Evolutionary conservation across 805 yeast species (phyloP).

Genomic region (Candida dajiaensis): DNA sequence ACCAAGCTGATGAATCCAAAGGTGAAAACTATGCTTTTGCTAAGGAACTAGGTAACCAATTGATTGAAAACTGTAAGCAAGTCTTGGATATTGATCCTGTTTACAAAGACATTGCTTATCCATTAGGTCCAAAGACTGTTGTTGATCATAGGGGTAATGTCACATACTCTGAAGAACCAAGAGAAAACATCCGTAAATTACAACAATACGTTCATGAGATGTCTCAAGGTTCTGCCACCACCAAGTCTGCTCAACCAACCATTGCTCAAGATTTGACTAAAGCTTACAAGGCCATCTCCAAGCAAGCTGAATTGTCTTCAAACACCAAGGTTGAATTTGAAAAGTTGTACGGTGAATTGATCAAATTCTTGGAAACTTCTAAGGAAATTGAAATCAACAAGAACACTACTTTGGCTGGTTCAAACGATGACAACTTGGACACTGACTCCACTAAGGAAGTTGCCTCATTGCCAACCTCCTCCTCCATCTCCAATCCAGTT

Average conservation of each 20-base stretch:
- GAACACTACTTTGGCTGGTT: slow-evolving; percentile 50
- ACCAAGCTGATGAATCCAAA: slow-evolving; percentile 60
- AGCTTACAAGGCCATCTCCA: slow-evolving; percentile 75
- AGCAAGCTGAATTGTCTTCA: slow-evolving; percentile 56
- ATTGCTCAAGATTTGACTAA: slow-evolving; percentile 80
- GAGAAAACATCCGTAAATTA: slow-evolving; percentile 87
- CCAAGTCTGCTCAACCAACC: slow-evolving; percentile 64
- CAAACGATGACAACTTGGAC: slow-evolving; percentile 43
- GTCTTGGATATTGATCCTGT: slow-evolving; percentile 79
- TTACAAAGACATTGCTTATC: slow-evolving; percentile 89
- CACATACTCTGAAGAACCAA: slow-evolving; percentile 75
- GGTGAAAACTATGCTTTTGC: slow-evolving; percentile 94
- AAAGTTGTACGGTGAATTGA: slow-evolving; percentile 62
- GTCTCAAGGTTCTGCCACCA: slow-evolving; percentile 90
- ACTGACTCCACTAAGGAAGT: slow-evolving; percentile 66
- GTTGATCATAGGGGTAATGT: slow-evolving; percentile 87
- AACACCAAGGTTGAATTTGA: slow-evolving; percentile 68
- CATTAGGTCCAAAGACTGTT: slow-evolving; percentile 90
- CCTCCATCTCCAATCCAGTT: slow-evolving; percentile 66
- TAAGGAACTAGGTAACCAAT: slow-evolving; percentile 82
- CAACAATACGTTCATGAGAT: slow-evolving; percentile 94
- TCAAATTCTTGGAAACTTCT: slow-evolving; percentile 61
- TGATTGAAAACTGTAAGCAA: slow-evolving; percentile 92
- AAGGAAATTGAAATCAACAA: slow-evolving; percentile 67
- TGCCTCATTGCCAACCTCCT: slow-evolving; percentile 72